Evolutionary conservation across 2,329 filamentous ascomycete species (phyloP), one percentile per base, ranked within the genome.

Genomic region (Trichoderma sp.): DNA sequence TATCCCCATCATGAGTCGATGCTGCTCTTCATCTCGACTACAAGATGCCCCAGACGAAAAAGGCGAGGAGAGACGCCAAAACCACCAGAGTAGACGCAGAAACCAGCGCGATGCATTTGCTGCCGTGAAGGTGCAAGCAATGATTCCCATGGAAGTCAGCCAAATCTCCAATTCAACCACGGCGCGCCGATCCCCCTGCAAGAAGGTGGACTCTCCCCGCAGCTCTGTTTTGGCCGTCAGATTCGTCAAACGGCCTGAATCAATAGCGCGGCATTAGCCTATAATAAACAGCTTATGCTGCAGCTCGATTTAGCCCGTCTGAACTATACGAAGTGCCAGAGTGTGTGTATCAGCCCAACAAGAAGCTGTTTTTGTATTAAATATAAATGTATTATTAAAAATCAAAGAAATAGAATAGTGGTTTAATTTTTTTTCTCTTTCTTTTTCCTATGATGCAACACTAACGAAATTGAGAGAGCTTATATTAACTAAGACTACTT

Each of bases 11-110:
- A 22, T 45, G 37, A 48, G 37, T 22, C 52, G 32, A 35, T 48
- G 27, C 61, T 45, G 34, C 54, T 57, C 67, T 48, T 68, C 67
- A 68, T 68, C 32, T 37, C 63, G 61, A 37, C 66, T n/a, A 4
- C 29, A 22, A 27, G 22, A 5, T 17, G 25, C n/a, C 29, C 39
- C 25, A 27, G 15, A 37, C 32, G 3, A 53, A 35, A 19, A 12
- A 60, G 10, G 57, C 4, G 12, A 53, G 42, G 22, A 32, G 37
- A 9, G 32, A 32, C 22, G 25, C 8, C n/a, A 39, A 35, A 7
- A 39, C 52, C 13, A 22, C 52, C 29, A 35, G 32, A 17, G 42
- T 27, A 15, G 37, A 50, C 13, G 42, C 5, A 34, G 19, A 5
- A 35, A 25, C 22, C 37, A 25, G 7, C 8, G 35, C 13, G 17